Percentiles rank a stretch among this genome's conserved stretches.
Evolutionary conservation across 192 early-diverging fungal genomes (phyloP).

Genomic region (Dissophora globulifera): DNA sequence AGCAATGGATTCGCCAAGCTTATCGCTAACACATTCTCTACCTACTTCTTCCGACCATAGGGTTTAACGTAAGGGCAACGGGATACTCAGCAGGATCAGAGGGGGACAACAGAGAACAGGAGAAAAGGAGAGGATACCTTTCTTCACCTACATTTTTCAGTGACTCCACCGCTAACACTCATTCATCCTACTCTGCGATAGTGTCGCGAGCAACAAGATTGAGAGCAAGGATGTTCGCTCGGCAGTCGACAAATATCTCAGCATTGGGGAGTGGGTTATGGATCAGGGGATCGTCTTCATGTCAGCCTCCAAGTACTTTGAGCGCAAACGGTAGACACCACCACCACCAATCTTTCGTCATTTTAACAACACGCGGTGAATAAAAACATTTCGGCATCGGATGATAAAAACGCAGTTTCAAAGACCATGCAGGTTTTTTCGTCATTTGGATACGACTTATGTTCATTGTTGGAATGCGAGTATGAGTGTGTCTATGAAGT

Average conservation of each 20-base stretch:
- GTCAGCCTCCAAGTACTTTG: conserved; percentile 59
- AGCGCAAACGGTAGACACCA: conserved; percentile 33
- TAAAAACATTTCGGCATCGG: no score
- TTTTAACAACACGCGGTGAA: no score
- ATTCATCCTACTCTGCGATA: no score
- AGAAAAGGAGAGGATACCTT: no score
- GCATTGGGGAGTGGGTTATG: conserved; percentile 61
- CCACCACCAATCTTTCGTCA: not conserved
- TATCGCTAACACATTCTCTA: not conserved
- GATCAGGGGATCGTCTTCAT: conserved; percentile 56
- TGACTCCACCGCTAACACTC: no score
- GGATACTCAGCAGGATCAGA: no score
- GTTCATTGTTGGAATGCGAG: not conserved
- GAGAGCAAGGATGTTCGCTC: conserved; percentile 59
- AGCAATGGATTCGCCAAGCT: not conserved
- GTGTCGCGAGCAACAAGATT: conserved; percentile 57
- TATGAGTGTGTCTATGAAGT: conserved; percentile 15
- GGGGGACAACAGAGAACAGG: no score
- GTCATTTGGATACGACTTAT: not conserved
- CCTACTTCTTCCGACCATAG: not conserved
- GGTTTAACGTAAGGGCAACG: conserved; percentile 36
- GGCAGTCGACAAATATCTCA: conserved; percentile 58
- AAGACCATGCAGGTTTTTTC: no score
- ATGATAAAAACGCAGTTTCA: no score
- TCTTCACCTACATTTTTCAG: conserved; percentile 4